Base-by-base conservation (phyloP, 2,329 filamentous ascomycete genomes). In the Orbilia javanica region DNA sequence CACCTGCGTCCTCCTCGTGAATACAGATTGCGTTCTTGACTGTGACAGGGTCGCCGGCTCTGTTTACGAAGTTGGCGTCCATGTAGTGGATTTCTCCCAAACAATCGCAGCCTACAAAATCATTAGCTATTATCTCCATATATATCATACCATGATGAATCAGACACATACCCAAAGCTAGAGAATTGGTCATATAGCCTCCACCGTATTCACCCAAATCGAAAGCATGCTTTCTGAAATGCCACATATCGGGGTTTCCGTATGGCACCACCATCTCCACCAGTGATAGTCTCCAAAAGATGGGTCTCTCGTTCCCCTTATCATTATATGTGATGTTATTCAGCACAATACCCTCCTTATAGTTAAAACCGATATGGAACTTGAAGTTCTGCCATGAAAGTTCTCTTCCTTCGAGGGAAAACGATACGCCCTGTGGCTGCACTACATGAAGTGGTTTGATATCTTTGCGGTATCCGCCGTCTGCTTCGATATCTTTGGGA, bases 11-110 rank as follows among this genome's bases (percentile, higher is more conserved):
- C 85, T 97, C 94, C 84, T 97, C 94, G 84, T 97, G 94, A 80
- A 97, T 94, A 84, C 94, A 97, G 81, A 97, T 92, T 42, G 94
- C 94, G 82, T 97, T 97, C 87, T 97, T 95, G 86, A 97, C 93
- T 0, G 90, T 92, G 3, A 90, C 90, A 29, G 92, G 87, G n/a
- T 89, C 88, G 25, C 94, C 94, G 3, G 90, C 89, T 13, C 90
- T 88, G 75, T 93, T 93, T 46, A 94, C 92, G 83, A 97, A 96
- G 10, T 91, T 89, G 1, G 93, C 93, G 82, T 97, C 93, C 84
- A 97, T 90, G 84, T 97, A 97, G 84, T 96, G 92, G 81, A 97
- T 97, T 0, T 90, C 89, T 13, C 93, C 93, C 84, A 96, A 96
- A 88, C 93, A 97, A 84, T 95, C 92, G 81, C 92, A 94, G 31